phyloP scores from a whole-genome alignment of 495 filamentous ascomycete genomes.

The Parmelia sp. region DNA sequence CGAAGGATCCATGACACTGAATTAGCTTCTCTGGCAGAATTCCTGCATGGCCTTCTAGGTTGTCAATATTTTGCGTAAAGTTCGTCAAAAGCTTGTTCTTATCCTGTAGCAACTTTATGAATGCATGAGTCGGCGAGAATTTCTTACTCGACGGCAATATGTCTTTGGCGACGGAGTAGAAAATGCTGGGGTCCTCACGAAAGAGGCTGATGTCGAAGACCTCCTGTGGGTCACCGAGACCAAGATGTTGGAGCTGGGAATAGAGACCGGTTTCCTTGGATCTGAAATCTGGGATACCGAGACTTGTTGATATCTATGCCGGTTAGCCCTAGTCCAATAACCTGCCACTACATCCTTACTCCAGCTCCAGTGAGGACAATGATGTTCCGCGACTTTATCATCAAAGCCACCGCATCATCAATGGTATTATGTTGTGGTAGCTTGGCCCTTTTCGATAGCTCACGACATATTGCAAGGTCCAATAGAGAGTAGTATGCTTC shows the following conservation, averaged over 20 bases:
- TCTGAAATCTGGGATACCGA: slow-evolving; percentile 63
- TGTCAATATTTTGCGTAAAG: slow-evolving; percentile 98
- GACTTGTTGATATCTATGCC: slow-evolving; percentile 61
- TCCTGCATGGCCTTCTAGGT: slow-evolving; percentile 84
- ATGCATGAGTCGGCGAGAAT: slow-evolving; percentile 86
- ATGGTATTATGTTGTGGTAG: slow-evolving; percentile 75
- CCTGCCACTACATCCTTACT: slow-evolving; percentile 34
- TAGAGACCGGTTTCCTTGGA: slow-evolving; percentile 61
- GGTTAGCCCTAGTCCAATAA: background rate
- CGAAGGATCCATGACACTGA: slow-evolving; percentile 95
- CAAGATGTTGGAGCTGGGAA: slow-evolving; percentile 68
- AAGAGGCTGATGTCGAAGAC: slow-evolving; percentile 90
- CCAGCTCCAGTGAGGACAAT: slow-evolving; percentile 93
- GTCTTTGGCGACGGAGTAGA: slow-evolving; percentile 87
- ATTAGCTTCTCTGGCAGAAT: slow-evolving; percentile 78
- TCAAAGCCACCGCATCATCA: slow-evolving; percentile 75
- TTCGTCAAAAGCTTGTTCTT: slow-evolving; percentile 89
- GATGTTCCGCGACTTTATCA: slow-evolving; percentile 72
- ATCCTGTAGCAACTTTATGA: slow-evolving; percentile 89
- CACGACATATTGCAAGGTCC: slow-evolving; percentile 69
- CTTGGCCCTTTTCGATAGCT: slow-evolving; percentile 75
- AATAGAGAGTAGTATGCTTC: slow-evolving; percentile 69
- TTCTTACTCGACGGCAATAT: slow-evolving; percentile 71
- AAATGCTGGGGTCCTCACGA: slow-evolving; percentile 77
- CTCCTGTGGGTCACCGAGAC: slow-evolving; percentile 81